Conservation (phyloP, 2,329 filamentous ascomycete genomes). For the Colletotrichum tabaci region DNA sequence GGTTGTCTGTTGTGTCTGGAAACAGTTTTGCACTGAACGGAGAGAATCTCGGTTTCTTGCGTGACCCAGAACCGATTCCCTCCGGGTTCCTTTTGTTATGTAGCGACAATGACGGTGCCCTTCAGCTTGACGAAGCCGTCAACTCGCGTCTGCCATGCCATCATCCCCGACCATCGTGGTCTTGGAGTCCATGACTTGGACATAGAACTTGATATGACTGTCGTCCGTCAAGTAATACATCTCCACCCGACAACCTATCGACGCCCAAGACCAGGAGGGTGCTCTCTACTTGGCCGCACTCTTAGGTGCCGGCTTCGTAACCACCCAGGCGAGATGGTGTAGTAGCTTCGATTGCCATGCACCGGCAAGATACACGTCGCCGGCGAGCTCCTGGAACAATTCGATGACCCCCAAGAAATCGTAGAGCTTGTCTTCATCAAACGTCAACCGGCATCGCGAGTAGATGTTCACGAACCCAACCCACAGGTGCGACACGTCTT, state of each 20-base stretch:
- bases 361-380: slow-evolving; percentile 24
- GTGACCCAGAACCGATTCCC: too few relatives aligned
- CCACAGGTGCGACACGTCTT: not conserved
- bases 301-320: slow-evolving; percentile 47
- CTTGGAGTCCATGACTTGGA: too few relatives aligned
- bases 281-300: not conserved
- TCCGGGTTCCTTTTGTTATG: too few relatives aligned
- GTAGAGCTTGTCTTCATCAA: not conserved
- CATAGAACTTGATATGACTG: too few relatives aligned
- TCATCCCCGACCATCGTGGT: too few relatives aligned
- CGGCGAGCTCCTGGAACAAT: slow-evolving; percentile 11
- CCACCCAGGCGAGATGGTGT: not conserved
- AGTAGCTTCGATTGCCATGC: slow-evolving; percentile 22
- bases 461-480: not conserved
- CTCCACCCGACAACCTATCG: not conserved
- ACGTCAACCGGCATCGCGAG: not conserved
- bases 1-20: too few relatives aligned
- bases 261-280: not conserved
- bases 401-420: slow-evolving; percentile 21
- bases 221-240: too few relatives aligned
- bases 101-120: too few relatives aligned
- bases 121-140: too few relatives aligned
- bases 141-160: too few relatives aligned
- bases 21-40: too few relatives aligned
- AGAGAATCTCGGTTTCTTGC: too few relatives aligned